A percentile compares a stretch with the other conserved stretches of the same genome.
phyloP scores from a whole-genome alignment of 1,284 basidiomycete species.

The Peniophora sp. region DNA sequence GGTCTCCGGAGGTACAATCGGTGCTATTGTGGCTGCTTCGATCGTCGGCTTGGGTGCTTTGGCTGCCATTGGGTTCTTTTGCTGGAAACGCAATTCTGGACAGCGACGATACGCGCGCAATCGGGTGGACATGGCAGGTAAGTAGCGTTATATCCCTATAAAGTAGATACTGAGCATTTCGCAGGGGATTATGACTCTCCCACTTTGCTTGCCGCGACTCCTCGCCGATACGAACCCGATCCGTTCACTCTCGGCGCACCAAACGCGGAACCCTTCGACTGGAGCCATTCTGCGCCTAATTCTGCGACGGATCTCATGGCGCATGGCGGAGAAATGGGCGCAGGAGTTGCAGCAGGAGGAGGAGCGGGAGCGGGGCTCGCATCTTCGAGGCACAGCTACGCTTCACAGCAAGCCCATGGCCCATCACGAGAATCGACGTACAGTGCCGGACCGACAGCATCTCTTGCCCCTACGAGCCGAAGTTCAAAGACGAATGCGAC shows the following conservation, averaged over 20 bases:
- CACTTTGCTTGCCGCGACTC: slow-evolving; percentile 11
- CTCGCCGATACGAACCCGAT: slow-evolving; percentile 14
- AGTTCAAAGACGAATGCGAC: slow-evolving; percentile 26
- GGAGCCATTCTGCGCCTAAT: not conserved
- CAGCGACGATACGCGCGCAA: not conserved
- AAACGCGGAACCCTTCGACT: not conserved
- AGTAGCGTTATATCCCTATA: not conserved
- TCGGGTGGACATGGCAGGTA: too few species aligned
- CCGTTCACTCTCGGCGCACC: slow-evolving; percentile 14
- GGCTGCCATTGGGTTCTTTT: slow-evolving; percentile 1
- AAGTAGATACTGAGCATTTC: not conserved
- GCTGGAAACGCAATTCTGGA: not conserved
- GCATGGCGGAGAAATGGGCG: not conserved
- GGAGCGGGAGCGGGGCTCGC: not conserved
- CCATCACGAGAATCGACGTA: slow-evolving; percentile 7
- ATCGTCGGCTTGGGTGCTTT: slow-evolving; percentile 34
- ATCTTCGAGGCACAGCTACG: slow-evolving; percentile 23
- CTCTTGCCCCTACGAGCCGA: slow-evolving; percentile 35
- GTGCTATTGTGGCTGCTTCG: slow-evolving; percentile 50
- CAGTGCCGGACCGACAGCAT: not conserved
- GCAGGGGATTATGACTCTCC: slow-evolving; percentile 2
- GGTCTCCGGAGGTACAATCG: slow-evolving; percentile 40
- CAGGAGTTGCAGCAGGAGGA: not conserved
- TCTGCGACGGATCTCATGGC: not conserved
- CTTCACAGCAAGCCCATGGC: slow-evolving; percentile 17